Percentiles rank a stretch among this genome's conserved stretches.
phyloP scores from a whole-genome alignment of 352 stramenopile genomes.

The Pythium aristosporum region DNA sequence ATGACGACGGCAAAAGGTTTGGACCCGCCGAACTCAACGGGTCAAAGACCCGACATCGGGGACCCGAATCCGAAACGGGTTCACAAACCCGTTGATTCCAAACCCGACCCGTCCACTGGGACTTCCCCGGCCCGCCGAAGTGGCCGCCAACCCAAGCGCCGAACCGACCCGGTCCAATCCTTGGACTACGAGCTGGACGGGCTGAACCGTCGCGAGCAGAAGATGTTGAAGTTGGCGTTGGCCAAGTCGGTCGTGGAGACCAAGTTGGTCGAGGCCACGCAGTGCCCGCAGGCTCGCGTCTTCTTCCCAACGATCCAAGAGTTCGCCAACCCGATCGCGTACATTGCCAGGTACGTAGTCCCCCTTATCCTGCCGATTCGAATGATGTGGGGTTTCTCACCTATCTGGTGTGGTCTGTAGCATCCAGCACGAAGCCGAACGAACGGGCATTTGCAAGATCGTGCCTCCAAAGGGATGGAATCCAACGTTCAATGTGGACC shows the following conservation, averaged over 20 bases:
- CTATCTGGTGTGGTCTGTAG: constrained; percentile 22
- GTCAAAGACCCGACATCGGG: background rate
- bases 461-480: constrained; percentile 95
- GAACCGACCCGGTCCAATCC: constrained; percentile 34
- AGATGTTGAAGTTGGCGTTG: constrained; percentile 67
- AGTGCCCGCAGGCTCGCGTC: constrained; percentile 42
- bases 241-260: constrained; percentile 56
- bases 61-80: constrained; percentile 6
- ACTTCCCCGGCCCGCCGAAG: constrained; percentile 22
- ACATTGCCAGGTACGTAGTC: constrained; percentile 69
- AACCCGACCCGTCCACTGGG: background rate
- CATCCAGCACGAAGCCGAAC: constrained; percentile 56
- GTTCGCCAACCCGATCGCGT: constrained; percentile 86
- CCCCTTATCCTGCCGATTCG: background rate
- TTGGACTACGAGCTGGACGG: constrained; percentile 23
- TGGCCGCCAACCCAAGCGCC: constrained; percentile 38
- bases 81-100: constrained; percentile 4
- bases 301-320: constrained; percentile 87
- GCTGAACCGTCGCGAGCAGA: constrained; percentile 35
- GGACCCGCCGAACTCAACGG: background rate
- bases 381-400: constrained; percentile 7
- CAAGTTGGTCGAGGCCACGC: constrained; percentile 30
- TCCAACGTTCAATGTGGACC: constrained; percentile 68
- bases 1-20: constrained; percentile 2
- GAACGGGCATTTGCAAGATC: constrained; percentile 97